A percentile compares a stretch with the other conserved stretches of the same genome.
These are phyloP conservation scores for Lumnitzera littorea DNA, from an alignment of 345 rosid species.

Conservation along the genomic window DNA sequence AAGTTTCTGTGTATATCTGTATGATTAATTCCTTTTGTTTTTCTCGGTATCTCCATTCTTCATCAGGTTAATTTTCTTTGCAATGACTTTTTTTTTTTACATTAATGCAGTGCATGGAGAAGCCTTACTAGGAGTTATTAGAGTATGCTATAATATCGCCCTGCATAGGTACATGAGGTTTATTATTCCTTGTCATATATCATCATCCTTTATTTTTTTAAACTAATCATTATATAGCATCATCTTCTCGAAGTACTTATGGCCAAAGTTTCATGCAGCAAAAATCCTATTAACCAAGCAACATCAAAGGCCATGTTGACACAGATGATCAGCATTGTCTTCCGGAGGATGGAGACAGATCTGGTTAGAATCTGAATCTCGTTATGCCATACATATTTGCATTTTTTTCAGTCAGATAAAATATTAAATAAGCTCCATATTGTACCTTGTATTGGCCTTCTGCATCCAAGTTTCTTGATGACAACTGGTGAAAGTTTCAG, in stretches of 20 bases:
- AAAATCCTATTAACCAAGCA: conserved; percentile 96
- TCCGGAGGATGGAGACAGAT: conserved; percentile 94
- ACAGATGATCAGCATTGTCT: conserved; percentile 91
- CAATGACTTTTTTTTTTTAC: not conserved
- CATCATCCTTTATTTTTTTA: not conserved
- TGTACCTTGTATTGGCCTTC: not conserved
- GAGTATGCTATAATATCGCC: conserved; percentile 96
- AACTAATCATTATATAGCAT: not conserved
- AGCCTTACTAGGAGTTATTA: conserved; percentile 90
- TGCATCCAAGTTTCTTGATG: not conserved
- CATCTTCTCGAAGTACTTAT: conserved; percentile 16
- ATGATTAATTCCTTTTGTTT: too few relatives aligned
- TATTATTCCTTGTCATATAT: not conserved
- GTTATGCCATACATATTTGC: not conserved
- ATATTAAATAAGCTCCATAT: too few relatives aligned
- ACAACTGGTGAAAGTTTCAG: conserved; percentile 22
- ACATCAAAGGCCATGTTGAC: conserved; percentile 99
- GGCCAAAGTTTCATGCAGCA: conserved; percentile 52
- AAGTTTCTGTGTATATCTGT: too few relatives aligned
- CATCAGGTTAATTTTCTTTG: not conserved
- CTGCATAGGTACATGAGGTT: conserved; percentile 64
- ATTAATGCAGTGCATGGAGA: conserved; percentile 81
- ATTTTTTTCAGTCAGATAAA: conserved; percentile 3
- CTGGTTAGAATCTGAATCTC: conserved; percentile 39
- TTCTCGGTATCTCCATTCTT: too few relatives aligned